Percentiles rank a stretch among this genome's conserved stretches.
phyloP scores from a whole-genome alignment of 169 alveolate species.

The Eimeria nieschulzi region DNA sequence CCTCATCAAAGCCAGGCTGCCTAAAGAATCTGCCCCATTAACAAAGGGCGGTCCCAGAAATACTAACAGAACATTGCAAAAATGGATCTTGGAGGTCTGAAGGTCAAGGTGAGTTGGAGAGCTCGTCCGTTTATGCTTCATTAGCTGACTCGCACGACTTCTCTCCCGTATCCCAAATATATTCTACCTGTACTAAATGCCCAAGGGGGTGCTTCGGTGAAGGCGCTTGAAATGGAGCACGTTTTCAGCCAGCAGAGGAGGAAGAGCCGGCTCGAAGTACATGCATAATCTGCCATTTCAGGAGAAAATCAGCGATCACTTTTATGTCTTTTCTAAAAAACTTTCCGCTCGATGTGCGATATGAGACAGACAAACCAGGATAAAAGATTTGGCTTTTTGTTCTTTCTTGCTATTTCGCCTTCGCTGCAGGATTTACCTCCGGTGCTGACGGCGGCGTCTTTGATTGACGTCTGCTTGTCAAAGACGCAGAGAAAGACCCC shows the following conservation, averaged over 20 bases:
- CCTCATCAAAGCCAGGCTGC: neutral
- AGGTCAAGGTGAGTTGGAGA: constrained; percentile 21
- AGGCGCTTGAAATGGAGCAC: too few relatives aligned
- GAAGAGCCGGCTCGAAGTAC: too few relatives aligned
- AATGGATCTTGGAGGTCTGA: neutral
- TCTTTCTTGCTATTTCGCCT: neutral
- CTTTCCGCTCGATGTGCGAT: too few relatives aligned
- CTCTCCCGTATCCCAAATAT: too few relatives aligned
- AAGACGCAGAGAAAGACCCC: constrained; percentile 99
- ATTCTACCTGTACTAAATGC: too few relatives aligned
- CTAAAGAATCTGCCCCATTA: neutral
- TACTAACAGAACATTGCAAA: neutral
- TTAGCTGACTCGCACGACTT: too few relatives aligned
- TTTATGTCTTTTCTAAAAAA: too few relatives aligned
- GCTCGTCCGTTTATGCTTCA: too few relatives aligned
- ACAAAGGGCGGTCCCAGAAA: neutral
- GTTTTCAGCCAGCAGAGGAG: too few relatives aligned
- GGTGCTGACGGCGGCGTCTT: constrained; percentile 71
- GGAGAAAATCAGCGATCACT: too few relatives aligned
- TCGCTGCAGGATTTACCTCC: constrained; percentile 73
- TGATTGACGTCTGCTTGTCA: constrained; percentile 89
- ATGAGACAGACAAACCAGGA: neutral
- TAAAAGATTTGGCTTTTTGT: neutral
- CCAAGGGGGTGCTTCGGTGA: too few relatives aligned
- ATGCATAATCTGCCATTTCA: too few relatives aligned